phyloP scores from a whole-genome alignment of 768 basidiomycete species.

The Lentinula aciculospora region DNA sequence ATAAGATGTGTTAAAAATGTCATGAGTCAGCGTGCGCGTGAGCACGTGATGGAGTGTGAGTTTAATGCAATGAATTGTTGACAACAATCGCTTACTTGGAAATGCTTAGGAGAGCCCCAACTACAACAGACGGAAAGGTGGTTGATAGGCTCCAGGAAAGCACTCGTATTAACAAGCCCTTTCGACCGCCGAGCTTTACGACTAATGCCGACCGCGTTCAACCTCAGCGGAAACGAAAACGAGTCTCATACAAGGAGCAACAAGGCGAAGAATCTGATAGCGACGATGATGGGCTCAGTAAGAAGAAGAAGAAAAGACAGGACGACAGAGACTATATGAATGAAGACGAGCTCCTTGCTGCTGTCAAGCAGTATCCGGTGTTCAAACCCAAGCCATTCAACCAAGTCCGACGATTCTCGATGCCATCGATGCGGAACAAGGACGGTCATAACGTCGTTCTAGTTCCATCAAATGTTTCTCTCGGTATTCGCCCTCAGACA shows the following conservation, averaged over 20 bases:
- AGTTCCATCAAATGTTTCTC: slow-evolving; percentile 59
- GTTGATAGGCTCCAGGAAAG: slow-evolving; percentile 70
- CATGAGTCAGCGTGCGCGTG: too few species aligned
- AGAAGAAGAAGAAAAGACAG: slow-evolving; percentile 65
- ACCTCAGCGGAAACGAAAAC: slow-evolving; percentile 78
- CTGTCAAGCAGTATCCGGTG: slow-evolving; percentile 68
- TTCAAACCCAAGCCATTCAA: slow-evolving; percentile 79
- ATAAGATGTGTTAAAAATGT: too few species aligned
- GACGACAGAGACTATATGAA: slow-evolving; percentile 57
- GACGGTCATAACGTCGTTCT: slow-evolving; percentile 58
- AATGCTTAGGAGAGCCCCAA: slow-evolving; percentile 70
- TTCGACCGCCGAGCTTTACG: slow-evolving; percentile 63
- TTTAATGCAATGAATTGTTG: too few species aligned
- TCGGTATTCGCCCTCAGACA: slow-evolving; percentile 80
- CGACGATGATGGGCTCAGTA: slow-evolving; percentile 42
- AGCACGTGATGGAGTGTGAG: too few species aligned
- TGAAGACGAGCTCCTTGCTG: slow-evolving; percentile 56
- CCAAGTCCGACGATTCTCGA: slow-evolving; percentile 67
- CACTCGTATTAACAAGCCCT: slow-evolving; percentile 69
- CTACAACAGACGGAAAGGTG: slow-evolving; percentile 61
- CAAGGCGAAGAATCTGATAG: slow-evolving; percentile 52
- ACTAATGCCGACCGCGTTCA: slow-evolving; percentile 45
- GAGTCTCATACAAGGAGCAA: slow-evolving; percentile 79
- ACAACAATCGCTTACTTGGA: too few species aligned
- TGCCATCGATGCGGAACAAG: slow-evolving; percentile 75